phyloP scores from a whole-genome alignment of 495 filamentous ascomycete genomes.

The Evernia prunastri region DNA sequence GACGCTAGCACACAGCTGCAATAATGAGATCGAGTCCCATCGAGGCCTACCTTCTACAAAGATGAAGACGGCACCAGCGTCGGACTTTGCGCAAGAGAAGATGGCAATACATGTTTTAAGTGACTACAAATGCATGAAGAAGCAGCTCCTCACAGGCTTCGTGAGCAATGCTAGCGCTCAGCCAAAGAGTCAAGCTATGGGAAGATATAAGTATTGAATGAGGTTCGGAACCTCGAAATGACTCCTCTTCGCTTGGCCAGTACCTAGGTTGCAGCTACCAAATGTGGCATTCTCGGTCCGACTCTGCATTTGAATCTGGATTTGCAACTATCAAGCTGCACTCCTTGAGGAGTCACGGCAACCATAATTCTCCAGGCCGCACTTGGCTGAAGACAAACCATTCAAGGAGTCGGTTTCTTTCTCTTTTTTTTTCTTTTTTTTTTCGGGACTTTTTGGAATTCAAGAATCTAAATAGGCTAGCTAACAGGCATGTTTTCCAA shows the following conservation, averaged over 20 bases:
- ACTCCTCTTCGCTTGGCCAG: not conserved
- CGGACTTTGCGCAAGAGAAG: constrained; percentile 2
- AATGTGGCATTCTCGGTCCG: not conserved
- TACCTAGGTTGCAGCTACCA: not conserved
- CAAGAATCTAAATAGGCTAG: not conserved
- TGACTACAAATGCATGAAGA: constrained; percentile 12
- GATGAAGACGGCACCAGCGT: constrained; percentile 9
- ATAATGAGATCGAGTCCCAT: constrained; percentile 7
- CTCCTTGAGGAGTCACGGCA: not conserved
- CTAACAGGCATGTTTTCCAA: not conserved
- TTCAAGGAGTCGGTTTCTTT: not conserved
- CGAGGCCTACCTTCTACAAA: constrained; percentile 10
- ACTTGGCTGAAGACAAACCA: not conserved
- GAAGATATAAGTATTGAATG: not conserved
- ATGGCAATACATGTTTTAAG: constrained; percentile 8
- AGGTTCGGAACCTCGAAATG: not conserved
- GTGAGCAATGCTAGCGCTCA: not conserved
- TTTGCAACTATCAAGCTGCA: not conserved
- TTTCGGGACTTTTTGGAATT: not conserved
- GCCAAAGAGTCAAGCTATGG: not conserved
- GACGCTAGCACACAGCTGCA: constrained; percentile 25
- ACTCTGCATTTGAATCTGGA: not conserved
- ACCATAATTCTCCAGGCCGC: not conserved
- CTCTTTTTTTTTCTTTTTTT: too few species aligned
- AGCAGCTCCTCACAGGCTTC: constrained; percentile 2